Base-by-base conservation (phyloP, 2,329 filamentous ascomycete genomes). In the Mycosphaerella arachidis region DNA sequence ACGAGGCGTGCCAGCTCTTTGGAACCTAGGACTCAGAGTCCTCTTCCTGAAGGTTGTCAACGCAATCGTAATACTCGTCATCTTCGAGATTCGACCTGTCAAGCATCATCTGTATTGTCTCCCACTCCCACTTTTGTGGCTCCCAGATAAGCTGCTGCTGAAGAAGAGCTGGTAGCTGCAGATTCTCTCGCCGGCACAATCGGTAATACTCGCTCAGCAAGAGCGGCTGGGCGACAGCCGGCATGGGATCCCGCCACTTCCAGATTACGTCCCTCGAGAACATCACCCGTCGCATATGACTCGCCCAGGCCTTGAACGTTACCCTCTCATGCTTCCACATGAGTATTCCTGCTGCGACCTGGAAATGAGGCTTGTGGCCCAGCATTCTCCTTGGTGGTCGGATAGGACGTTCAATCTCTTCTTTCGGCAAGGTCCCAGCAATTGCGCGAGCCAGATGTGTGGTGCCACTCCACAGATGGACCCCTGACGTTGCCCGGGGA, bases 191-290 rank as follows among this genome's bases (percentile, higher is more conserved):
- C 35, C 57, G 37, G 45, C 55, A 60, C 46, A 63, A 53, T 29
- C 57, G 40, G 53, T 70, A 72, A 53, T 72, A 72, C 27, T 67
- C 66, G 18, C 69, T 72, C 27, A 72, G 54, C 35, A 72, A 53
- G 54, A 72, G 69, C 30, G 71, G 70, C 56, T 73, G 69, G 58
- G 69, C 69, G 30, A 73, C 51, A 9, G 63, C 68, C 24, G 65
- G 61, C 64, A 65, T 63, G 4, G 67, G 53, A 57, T 72, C 70
- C 18, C 56, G 57, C 50, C 56, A 63, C 30, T 63, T 66, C 61
- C 71, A 71, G 12, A 72, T 59, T 8, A 72, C 70, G 60, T 73
- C 71, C 45, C 67, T 67, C 20, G 65, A 66, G n/a, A 66, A 66
- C 29, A 70, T 59, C 16, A 73, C 48, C 20, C 69, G 59, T 24